phyloP scores from a whole-genome alignment of 805 yeast genomes.

The Yarrowia sp. region DNA sequence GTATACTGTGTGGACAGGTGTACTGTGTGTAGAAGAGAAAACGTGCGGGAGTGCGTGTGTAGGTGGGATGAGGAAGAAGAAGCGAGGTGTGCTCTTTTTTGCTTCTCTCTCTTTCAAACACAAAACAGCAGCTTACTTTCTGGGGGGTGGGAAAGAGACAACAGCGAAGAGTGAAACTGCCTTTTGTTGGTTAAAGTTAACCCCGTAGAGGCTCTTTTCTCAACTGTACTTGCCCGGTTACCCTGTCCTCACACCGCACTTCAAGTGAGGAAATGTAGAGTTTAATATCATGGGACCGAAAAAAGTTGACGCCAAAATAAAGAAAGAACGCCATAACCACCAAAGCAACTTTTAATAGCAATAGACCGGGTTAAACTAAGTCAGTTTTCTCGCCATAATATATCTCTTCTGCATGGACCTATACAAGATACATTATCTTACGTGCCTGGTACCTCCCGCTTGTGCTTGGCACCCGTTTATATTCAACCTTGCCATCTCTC shows the following conservation, averaged over 20 bases:
- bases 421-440: too few species aligned
- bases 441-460: too few species aligned
- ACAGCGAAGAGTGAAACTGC: neutral
- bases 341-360: too few species aligned
- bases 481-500: too few species aligned
- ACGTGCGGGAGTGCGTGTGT: neutral
- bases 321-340: too few species aligned
- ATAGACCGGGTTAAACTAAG: too few species aligned
- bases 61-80: neutral
- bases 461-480: too few species aligned
- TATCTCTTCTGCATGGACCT: too few species aligned
- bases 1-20: conserved; percentile 14
- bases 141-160: too few species aligned
- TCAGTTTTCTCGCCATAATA: too few species aligned
- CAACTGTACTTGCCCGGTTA: neutral
- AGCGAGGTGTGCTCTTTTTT: neutral
- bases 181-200: conserved; percentile 1
- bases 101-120: neutral
- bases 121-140: neutral
- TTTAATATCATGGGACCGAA: neutral
- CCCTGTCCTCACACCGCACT: neutral
- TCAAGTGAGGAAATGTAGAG: neutral
- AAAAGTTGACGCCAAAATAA: too few species aligned
- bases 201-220: neutral
- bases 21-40: neutral